Base-by-base conservation (phyloP, 352 stramenopile genomes). In the Achlya hypogyna region DNA sequence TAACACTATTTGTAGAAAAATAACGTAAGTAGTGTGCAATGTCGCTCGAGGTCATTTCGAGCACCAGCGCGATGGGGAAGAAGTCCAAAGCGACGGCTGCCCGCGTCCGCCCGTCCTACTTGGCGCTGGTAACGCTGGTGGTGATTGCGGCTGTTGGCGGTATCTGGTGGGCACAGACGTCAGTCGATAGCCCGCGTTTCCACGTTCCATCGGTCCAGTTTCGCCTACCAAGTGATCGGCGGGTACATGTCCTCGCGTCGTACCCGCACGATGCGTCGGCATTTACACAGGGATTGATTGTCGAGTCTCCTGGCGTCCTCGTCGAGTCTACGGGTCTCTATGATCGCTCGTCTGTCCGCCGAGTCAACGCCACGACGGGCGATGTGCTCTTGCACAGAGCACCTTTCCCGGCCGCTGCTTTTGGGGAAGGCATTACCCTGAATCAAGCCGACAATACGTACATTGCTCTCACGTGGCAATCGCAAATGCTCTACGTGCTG, bases 401-500 rank as follows among this genome's bases (percentile, higher is more conserved):
- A 64, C 87, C 75, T 62, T 88, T 73, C 42, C 71, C 3, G 22
- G 65, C 6, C 3, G 72, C 84, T 53, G 75, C 91, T 43, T 98
- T 98, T 77, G 93, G 86, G 27, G 94, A 98, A 74, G 94, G 94
- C 29, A 88, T 98, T 51, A 85, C 93, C 16, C 78, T 88, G 22
- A 86, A 78, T 16, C 74, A 73, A 9, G 78, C 72, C 32, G 65
- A 81, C 8, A 70, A 81, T 20, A 76, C 90, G 42, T 66, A 98
- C 25, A 79, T 97, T 53, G 86, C 96, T 77, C 86, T 98, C 18
- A 98, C 93, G 51, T 95, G 93, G 90, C 89, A 95, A 74, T 80
- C 72, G 47, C 78, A 88, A 54, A 82, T 72, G n/a, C 93, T 89
- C 0, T 89, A 96, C 27, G 86, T 97, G 29, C 97, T 98, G 25